Percentiles rank a stretch among this genome's conserved stretches.
Evolutionary conservation across 345 rosid species (phyloP).

Genomic region (Laguncularia racemosa): DNA sequence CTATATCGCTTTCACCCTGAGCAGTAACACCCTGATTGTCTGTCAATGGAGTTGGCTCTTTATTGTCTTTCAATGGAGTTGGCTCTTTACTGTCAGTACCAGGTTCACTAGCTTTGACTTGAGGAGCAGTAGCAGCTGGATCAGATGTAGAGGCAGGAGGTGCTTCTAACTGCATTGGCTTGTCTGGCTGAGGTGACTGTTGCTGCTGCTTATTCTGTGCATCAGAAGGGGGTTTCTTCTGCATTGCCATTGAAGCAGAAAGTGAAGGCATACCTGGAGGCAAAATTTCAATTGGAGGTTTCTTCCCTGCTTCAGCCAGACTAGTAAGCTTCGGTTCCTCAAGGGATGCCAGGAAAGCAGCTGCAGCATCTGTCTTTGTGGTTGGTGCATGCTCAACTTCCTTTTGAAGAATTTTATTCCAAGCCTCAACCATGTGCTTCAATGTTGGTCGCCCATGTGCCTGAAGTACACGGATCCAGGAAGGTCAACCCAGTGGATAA

Average conservation of each 20-base stretch:
- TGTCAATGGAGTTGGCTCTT: conserved; percentile 10
- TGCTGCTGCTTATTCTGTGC: conserved; percentile 41
- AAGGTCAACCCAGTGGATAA: conserved; percentile 12
- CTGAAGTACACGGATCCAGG: conserved; percentile 30
- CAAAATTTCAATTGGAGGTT: conserved; percentile 78
- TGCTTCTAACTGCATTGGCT: conserved; percentile 52
- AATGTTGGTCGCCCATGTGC: conserved; percentile 95
- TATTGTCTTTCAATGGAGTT: background rate
- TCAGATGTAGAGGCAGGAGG: conserved; percentile 38
- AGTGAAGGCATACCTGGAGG: conserved; percentile 96
- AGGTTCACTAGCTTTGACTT: conserved; percentile 28
- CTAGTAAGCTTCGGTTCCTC: conserved; percentile 87
- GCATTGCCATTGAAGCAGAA: conserved; percentile 56
- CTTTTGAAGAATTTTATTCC: conserved; percentile 87
- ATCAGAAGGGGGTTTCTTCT: conserved; percentile 53
- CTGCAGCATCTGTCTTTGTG: conserved; percentile 80
- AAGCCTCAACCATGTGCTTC: conserved; percentile 75
- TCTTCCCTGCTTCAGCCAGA: conserved; percentile 76
- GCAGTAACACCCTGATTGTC: conserved; percentile 24
- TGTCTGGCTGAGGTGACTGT: conserved; percentile 22
- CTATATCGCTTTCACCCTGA: conserved; percentile 19
- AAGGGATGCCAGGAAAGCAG: conserved; percentile 85
- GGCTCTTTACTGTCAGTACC: conserved; percentile 29
- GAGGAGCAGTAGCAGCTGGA: conserved; percentile 20
- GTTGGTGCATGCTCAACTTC: conserved; percentile 75